Percentiles rank a stretch among this genome's conserved stretches.
Evolutionary conservation across 495 filamentous ascomycete genomes (phyloP).

Genomic region (Aspergillus funiculosus): DNA sequence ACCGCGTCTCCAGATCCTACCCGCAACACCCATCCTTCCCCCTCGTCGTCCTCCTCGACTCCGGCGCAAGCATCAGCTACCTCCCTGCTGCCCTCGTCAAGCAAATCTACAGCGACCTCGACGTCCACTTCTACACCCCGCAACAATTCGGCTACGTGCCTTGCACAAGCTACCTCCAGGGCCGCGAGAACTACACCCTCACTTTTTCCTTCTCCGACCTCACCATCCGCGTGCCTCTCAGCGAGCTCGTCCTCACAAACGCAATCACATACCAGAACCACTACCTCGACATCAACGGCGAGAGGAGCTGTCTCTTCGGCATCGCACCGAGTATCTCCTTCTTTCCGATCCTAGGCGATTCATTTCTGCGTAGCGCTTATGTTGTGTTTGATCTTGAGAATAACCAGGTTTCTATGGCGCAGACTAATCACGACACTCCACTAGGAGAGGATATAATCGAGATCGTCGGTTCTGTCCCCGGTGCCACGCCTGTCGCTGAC

Average conservation of each 20-base stretch:
- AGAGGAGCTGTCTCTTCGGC: constrained; percentile 56
- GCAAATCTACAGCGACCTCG: constrained; percentile 54
- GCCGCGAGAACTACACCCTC: constrained; percentile 48
- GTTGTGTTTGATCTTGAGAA: constrained; percentile 82
- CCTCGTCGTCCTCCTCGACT: constrained; percentile 70
- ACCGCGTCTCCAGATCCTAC: constrained; percentile 34
- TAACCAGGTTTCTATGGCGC: constrained; percentile 70
- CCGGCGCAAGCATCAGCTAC: constrained; percentile 68
- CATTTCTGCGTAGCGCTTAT: constrained; percentile 85
- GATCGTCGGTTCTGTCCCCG: constrained; percentile 63
- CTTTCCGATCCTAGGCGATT: constrained; percentile 72
- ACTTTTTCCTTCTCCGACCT: constrained; percentile 58
- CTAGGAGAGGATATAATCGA: constrained; percentile 58
- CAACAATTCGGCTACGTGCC: constrained; percentile 49
- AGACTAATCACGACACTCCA: constrained; percentile 74
- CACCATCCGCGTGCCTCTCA: constrained; percentile 23
- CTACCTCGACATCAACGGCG: constrained; percentile 12
- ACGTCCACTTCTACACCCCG: constrained; percentile 52
- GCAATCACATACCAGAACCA: neutral
- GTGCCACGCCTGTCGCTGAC: constrained; percentile 55
- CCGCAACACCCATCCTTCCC: constrained; percentile 43
- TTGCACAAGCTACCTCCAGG: constrained; percentile 47
- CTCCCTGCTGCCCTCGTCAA: constrained; percentile 60
- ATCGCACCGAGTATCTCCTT: constrained; percentile 53
- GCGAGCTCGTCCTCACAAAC: constrained; percentile 20